Percentiles rank a stretch among this genome's conserved stretches.
These are phyloP conservation scores for Podospora tetraspora DNA, from an alignment of 495 filamentous ascomycete genomes.

Conservation along the genomic window DNA sequence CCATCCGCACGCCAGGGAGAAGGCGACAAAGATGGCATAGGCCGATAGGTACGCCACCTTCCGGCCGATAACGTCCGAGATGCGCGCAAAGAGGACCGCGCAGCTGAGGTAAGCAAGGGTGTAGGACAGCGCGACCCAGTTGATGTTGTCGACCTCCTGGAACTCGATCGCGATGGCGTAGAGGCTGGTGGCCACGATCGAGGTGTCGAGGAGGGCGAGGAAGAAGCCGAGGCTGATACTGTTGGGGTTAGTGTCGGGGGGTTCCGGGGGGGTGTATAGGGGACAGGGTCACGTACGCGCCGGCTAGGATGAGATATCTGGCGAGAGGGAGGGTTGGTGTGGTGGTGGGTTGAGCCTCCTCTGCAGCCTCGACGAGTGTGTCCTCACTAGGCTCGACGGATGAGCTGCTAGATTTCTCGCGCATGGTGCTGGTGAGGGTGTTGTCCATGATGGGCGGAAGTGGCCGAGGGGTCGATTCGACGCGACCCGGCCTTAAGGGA, in stretches of 20 bases:
- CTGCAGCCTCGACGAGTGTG: background rate
- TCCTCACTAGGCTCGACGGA: background rate
- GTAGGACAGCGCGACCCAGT: constrained; percentile 47
- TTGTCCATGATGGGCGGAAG: background rate
- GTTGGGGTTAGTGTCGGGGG: background rate
- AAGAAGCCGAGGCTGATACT: constrained; percentile 10
- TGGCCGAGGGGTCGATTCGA: background rate
- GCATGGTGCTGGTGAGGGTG: background rate
- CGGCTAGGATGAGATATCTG: background rate
- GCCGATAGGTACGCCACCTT: constrained; percentile 42
- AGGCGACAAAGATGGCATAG: constrained; percentile 48
- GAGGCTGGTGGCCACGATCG: constrained; percentile 44
- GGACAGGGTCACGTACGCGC: background rate
- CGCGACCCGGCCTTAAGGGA: background rate
- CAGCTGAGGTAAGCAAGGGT: constrained; percentile 41
- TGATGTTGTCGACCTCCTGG: constrained; percentile 28
- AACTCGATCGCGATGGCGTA: constrained; percentile 42
- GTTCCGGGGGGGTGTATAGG: background rate
- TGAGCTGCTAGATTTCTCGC: background rate
- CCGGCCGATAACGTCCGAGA: constrained; percentile 51
- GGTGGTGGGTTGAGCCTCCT: background rate
- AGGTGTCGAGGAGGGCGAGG: constrained; percentile 31
- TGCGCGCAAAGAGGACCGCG: constrained; percentile 44
- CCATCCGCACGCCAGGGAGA: constrained; percentile 51
- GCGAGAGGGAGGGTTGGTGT: background rate